These are phyloP conservation scores for Tricladium varicosporioides DNA, from an alignment of 2,329 filamentous ascomycete species.

Conservation along the genomic window DNA sequence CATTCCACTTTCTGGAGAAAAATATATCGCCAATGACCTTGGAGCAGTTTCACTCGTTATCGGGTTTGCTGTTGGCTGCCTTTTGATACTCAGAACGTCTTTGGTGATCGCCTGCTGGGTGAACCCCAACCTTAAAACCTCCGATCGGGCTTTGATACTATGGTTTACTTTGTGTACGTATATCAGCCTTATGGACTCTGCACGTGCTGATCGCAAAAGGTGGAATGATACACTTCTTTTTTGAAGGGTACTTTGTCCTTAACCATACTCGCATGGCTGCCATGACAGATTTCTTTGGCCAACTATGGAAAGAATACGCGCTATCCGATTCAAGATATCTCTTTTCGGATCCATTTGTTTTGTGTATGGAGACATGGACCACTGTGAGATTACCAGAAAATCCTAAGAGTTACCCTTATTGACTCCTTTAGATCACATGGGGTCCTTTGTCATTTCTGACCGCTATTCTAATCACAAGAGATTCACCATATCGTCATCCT, in stretches of 20 bases:
- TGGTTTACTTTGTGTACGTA: constrained; percentile 33
- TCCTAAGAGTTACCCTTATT: neutral
- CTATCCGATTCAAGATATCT: constrained; percentile 56
- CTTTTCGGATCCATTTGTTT: constrained; percentile 49
- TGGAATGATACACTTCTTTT: constrained; percentile 35
- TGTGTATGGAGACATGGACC: constrained; percentile 54
- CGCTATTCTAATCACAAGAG: constrained; percentile 44
- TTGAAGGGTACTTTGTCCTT: constrained; percentile 45
- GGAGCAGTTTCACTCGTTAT: constrained; percentile 21
- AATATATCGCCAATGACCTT: constrained; percentile 24
- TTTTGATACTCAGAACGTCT: constrained; percentile 20
- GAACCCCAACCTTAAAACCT: constrained; percentile 21
- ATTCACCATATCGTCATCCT: constrained; percentile 45
- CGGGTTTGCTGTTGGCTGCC: constrained; percentile 23
- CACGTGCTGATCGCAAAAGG: constrained; percentile 41
- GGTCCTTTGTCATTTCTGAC: constrained; percentile 56
- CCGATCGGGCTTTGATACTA: constrained; percentile 26
- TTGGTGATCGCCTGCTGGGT: constrained; percentile 14
- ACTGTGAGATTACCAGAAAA: constrained; percentile 33
- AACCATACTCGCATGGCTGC: constrained; percentile 43
- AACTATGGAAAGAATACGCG: constrained; percentile 59
- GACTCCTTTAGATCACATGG: constrained; percentile 46
- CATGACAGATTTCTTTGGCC: constrained; percentile 44
- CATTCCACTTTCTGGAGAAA: constrained; percentile 22
- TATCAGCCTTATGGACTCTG: constrained; percentile 47